A percentile compares a stretch with the other conserved stretches of the same genome.
Evolutionary conservation across 2,329 filamentous ascomycete genomes (phyloP).

Genomic region (Lecanicillium sp.): DNA sequence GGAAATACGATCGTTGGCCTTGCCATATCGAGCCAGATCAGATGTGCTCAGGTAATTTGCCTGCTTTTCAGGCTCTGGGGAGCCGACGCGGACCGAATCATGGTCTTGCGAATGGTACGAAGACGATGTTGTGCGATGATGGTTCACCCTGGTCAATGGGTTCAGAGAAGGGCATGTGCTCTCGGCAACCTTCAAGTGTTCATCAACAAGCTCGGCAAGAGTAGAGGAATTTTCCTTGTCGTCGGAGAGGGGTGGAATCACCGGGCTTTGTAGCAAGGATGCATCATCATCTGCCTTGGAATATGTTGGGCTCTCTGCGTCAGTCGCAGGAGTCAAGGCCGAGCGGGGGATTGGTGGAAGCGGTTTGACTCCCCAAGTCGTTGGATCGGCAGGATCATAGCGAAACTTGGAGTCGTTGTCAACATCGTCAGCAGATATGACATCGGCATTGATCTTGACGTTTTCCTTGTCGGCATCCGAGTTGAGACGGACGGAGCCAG

Average conservation of each 20-base stretch:
- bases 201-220: slow-evolving; percentile 13
- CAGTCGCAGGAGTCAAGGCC: not conserved
- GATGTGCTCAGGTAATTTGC: slow-evolving; percentile 18
- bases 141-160: slow-evolving; percentile 1
- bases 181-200: slow-evolving; percentile 7
- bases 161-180: not conserved
- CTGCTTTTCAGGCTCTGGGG: slow-evolving; percentile 16
- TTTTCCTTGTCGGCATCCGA: slow-evolving; percentile 5
- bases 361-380: slow-evolving; percentile 9
- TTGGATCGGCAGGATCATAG: slow-evolving; percentile 7
- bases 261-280: slow-evolving; percentile 7
- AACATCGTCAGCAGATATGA: not conserved
- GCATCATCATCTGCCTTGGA: slow-evolving; percentile 8
- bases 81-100: slow-evolving; percentile 15
- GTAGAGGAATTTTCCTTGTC: slow-evolving; percentile 7
- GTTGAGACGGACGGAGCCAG: not conserved
- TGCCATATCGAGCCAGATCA: slow-evolving; percentile 20
- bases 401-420: not conserved
- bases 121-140: slow-evolving; percentile 8
- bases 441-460: slow-evolving; percentile 1
- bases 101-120: slow-evolving; percentile 7
- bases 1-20: slow-evolving; percentile 19
- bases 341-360: slow-evolving; percentile 10
- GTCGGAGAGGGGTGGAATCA: slow-evolving; percentile 1
- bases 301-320: not conserved